These are phyloP conservation scores for Mycena citricolor DNA, from an alignment of 1,284 basidiomycete species.

Conservation along the genomic window DNA sequence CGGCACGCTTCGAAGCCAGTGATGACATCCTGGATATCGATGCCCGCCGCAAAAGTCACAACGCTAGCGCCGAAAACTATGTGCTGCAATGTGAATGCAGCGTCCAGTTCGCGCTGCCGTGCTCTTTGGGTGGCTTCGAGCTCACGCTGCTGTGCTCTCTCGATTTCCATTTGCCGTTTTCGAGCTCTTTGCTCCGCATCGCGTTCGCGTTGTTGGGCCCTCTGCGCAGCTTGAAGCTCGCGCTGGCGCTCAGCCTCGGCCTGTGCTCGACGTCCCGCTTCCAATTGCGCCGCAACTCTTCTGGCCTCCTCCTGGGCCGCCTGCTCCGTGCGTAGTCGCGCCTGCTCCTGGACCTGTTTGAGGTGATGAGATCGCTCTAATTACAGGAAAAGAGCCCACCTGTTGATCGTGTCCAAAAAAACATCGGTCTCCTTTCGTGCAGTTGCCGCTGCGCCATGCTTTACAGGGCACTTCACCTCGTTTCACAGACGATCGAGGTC, in stretches of 20 bases:
- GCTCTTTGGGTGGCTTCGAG: constrained; percentile 17
- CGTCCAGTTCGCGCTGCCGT: constrained; percentile 33
- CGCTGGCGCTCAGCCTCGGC: constrained; percentile 17
- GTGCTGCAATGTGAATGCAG: constrained; percentile 38
- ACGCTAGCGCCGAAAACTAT: constrained; percentile 46
- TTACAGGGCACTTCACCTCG: constrained; percentile 23
- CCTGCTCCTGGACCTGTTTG: constrained; percentile 18
- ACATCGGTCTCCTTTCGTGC: constrained; percentile 26
- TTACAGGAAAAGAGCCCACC: constrained; percentile 10
- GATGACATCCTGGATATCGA: constrained; percentile 41
- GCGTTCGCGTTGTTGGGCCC: constrained; percentile 14
- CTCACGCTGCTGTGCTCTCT: constrained; percentile 14
- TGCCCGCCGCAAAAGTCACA: constrained; percentile 47
- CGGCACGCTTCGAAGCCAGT: constrained; percentile 51
- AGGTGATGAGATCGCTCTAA: not conserved
- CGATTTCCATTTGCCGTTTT: constrained; percentile 16
- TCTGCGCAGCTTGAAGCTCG: constrained; percentile 1
- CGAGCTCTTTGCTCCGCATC: constrained; percentile 22
- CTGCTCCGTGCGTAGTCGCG: constrained; percentile 20
- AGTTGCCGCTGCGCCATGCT: constrained; percentile 28
- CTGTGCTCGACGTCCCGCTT: constrained; percentile 1
- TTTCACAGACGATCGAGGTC: constrained; percentile 22
- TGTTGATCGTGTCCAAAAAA: constrained; percentile 25
- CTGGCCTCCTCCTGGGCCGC: too few relatives aligned
- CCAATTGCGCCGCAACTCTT: constrained; percentile 10